Conservation (phyloP, 176 grass and related monocot species). For the Eragrostis curvula region DNA sequence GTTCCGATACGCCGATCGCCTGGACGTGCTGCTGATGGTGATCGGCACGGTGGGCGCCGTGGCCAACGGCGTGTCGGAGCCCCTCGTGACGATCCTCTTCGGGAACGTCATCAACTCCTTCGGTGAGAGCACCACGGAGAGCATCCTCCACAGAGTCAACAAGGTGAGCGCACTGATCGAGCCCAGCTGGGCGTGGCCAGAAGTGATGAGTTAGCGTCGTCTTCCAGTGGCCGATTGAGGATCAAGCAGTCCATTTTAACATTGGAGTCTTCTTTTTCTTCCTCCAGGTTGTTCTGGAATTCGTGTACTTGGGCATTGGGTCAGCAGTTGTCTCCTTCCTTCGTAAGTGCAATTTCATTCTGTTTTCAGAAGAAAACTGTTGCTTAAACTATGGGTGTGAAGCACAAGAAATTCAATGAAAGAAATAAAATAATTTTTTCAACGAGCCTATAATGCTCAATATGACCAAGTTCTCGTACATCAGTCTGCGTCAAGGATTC, state of each 20-base stretch:
- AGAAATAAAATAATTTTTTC: neutral
- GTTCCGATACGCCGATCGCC: conserved; percentile 67
- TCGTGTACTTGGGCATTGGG: conserved; percentile 68
- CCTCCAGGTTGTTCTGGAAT: conserved; percentile 59
- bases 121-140: conserved; percentile 26
- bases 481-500: neutral
- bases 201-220: neutral
- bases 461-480: neutral
- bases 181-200: neutral
- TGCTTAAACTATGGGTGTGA: neutral
- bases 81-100: conserved; percentile 56
- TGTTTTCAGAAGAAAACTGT: neutral
- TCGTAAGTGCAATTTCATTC: conserved; percentile 55
- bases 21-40: conserved; percentile 63
- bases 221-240: neutral
- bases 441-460: neutral
- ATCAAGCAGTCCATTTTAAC: neutral
- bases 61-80: conserved; percentile 55
- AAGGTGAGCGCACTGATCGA: conserved; percentile 46
- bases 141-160: conserved; percentile 39
- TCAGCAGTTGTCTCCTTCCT: conserved; percentile 49
- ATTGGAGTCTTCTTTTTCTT: neutral
- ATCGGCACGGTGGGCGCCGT: conserved; percentile 49
- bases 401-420: neutral
- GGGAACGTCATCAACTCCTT: conserved; percentile 58